A percentile compares a stretch with the other conserved stretches of the same genome.
Conservation (phyloP, 1,284 basidiomycete species). For the Cryptococcus sp. region DNA sequence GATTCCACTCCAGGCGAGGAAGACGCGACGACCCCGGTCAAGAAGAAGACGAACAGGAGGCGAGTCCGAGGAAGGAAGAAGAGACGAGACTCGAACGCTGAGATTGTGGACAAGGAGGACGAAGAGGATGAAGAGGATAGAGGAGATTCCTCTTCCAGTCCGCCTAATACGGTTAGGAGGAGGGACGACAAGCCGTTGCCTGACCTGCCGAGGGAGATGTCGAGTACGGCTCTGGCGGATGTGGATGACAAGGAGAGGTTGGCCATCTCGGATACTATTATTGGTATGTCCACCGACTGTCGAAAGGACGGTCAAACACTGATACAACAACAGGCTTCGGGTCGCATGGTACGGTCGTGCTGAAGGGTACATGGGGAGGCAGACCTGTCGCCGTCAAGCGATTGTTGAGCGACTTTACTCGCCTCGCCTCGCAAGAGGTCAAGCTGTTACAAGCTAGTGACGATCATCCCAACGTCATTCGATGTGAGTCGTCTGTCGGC, state of each 20-base stretch:
- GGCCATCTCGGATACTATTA: slow-evolving; percentile 67
- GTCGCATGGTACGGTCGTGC: slow-evolving; percentile 93
- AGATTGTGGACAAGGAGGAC: not conserved
- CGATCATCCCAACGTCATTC: slow-evolving; percentile 96
- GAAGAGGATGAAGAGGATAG: slow-evolving; percentile 48
- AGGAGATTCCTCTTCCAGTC: slow-evolving; percentile 16
- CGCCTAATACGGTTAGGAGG: not conserved
- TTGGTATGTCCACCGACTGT: slow-evolving; percentile 54
- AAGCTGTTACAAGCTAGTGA: slow-evolving; percentile 91
- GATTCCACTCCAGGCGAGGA: slow-evolving; percentile 8
- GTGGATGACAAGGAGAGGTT: slow-evolving; percentile 46
- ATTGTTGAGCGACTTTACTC: slow-evolving; percentile 89
- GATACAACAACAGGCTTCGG: slow-evolving; percentile 72
- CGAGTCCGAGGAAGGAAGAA: slow-evolving; percentile 38
- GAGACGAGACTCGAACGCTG: slow-evolving; percentile 16
- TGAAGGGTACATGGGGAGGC: slow-evolving; percentile 87
- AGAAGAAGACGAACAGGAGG: slow-evolving; percentile 17
- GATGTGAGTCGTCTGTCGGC: slow-evolving; percentile 53
- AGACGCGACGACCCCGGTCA: slow-evolving; percentile 25
- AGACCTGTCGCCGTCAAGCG: slow-evolving; percentile 96
- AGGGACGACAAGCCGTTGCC: slow-evolving; percentile 37
- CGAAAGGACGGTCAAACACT: not conserved
- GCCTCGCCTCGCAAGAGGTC: slow-evolving; percentile 89
- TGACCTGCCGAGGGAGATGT: slow-evolving; percentile 34
- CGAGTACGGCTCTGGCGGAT: slow-evolving; percentile 22